Conservation (phyloP, 305 asterid genomes). For the Fraxinus paxiana region DNA sequence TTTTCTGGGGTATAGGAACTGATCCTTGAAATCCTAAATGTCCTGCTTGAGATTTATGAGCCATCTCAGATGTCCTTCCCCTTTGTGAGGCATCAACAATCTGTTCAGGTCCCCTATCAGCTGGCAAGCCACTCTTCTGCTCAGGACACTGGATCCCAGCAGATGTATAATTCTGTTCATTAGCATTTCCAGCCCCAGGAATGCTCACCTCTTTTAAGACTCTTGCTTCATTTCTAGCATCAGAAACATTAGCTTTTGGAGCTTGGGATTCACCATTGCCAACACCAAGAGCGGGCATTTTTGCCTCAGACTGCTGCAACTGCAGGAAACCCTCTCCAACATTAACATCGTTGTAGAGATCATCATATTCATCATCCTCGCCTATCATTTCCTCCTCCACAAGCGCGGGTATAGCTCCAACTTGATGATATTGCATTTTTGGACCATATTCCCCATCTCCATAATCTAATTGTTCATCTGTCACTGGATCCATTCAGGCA, state of each 20-base stretch:
- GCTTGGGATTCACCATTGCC: constrained; percentile 45
- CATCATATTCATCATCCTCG: constrained; percentile 70
- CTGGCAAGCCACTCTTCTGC: constrained; percentile 40
- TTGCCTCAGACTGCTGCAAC: constrained; percentile 51
- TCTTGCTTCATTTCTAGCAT: constrained; percentile 36
- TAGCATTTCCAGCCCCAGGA: constrained; percentile 38
- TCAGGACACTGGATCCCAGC: constrained; percentile 40
- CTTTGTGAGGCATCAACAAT: constrained; percentile 46
- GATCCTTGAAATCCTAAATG: constrained; percentile 57
- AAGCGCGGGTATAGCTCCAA: constrained; percentile 73
- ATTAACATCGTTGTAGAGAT: constrained; percentile 70
- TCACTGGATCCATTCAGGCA: constrained; percentile 53
- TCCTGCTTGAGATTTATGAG: constrained; percentile 48
- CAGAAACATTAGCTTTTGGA: constrained; percentile 38
- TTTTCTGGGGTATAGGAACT: constrained; percentile 34
- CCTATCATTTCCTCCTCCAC: constrained; percentile 80
- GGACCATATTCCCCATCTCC: constrained; percentile 67
- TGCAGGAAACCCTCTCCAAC: constrained; percentile 62
- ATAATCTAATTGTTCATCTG: constrained; percentile 61
- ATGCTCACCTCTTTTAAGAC: constrained; percentile 38
- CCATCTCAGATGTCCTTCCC: constrained; percentile 41
- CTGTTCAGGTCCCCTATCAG: constrained; percentile 36
- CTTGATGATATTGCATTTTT: constrained; percentile 62
- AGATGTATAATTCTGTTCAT: constrained; percentile 37
- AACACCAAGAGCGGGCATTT: constrained; percentile 30